Percentiles rank a stretch among this genome's conserved stretches.
Conservation (phyloP, 1,139 yeast genomes). For the Tardiomyces depauwii region DNA sequence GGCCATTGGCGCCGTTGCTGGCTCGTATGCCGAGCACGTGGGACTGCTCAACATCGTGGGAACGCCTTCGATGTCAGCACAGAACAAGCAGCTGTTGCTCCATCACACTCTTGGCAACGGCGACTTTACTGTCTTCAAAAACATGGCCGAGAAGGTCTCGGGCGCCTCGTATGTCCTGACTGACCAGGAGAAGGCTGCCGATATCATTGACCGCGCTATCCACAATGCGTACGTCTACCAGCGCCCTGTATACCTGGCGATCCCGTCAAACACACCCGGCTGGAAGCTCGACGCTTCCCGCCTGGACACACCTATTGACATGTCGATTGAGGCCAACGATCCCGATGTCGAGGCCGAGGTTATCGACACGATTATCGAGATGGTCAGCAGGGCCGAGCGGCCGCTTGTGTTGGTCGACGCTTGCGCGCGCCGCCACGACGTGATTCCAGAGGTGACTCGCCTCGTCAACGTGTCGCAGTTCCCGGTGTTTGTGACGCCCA, state of each 20-base stretch:
- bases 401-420: slow-evolving; percentile 80
- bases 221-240: slow-evolving; percentile 60
- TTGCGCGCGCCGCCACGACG: slow-evolving; percentile 71
- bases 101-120: slow-evolving; percentile 78
- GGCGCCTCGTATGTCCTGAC: slow-evolving; percentile 54
- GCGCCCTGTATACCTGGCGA: slow-evolving; percentile 74
- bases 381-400: slow-evolving; percentile 47
- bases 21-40: slow-evolving; percentile 55
- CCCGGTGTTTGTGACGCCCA: slow-evolving; percentile 81
- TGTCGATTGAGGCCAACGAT: slow-evolving; percentile 51
- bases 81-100: slow-evolving; percentile 45
- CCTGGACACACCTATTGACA: slow-evolving; percentile 54
- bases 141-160: slow-evolving; percentile 62
- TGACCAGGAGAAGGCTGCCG: slow-evolving; percentile 53
- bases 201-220: slow-evolving; percentile 61
- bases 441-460: slow-evolving; percentile 46
- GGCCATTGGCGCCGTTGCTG: slow-evolving; percentile 56
- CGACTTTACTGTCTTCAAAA: slow-evolving; percentile 67
- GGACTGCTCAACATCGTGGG: slow-evolving; percentile 62
- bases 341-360: slow-evolving; percentile 65
- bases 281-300: slow-evolving; percentile 43
- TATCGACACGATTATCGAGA: slow-evolving; percentile 40
- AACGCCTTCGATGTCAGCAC: slow-evolving; percentile 49
- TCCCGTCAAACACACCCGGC: slow-evolving; percentile 76
- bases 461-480: slow-evolving; percentile 62